Evolutionary conservation across 768 basidiomycete species (phyloP), one percentile per base, ranked within the genome.

Genomic region (Lyophyllum atratum): DNA sequence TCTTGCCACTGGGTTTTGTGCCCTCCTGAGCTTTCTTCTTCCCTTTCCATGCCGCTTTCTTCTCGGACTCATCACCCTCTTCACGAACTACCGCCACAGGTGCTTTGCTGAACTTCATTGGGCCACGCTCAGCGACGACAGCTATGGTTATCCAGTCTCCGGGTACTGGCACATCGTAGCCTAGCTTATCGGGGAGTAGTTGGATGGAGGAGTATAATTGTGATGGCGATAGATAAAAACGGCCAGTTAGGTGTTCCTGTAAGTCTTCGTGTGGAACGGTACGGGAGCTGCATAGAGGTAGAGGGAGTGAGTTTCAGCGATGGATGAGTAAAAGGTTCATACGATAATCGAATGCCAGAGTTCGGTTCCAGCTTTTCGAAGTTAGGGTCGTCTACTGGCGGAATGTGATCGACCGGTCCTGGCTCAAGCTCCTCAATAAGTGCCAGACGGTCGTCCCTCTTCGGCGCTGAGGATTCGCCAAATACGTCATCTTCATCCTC

Each of bases 61-160:
- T 70, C 52, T 74, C 74, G 40, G 45, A 49, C 14, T 70, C 66
- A 12, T 70, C 74, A 2, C 73, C 75, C 6, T 77, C 80, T 47
- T 84, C 81, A 25, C 76, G 77, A 29, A 72, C 81, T 7, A 82
- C 68, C 12, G 80, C 68, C 19, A 88, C 84, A 48, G 89, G 89
- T 28, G 88, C 86, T 55, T 81, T 83, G 46, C 80, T 92, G 62
- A 86, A 82, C 60, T 83, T 86, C 67, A 95, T 76, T 7, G 87
- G 88, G 2, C 93, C 88, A 21, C 94, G 85, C 69, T 96, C 93
- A 2, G 95, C 96, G 14, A 99, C 86, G 4, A 98, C 95, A 2
- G 93, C 96, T 46, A 99, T 92, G 6, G 95, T 95, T 40, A 98
- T 82, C 91, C 93, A 98, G 70, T 98, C 97, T 2, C 92, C 92